phyloP scores from a whole-genome alignment of 805 yeast genomes.

The Metschnikowia amazonensis region DNA sequence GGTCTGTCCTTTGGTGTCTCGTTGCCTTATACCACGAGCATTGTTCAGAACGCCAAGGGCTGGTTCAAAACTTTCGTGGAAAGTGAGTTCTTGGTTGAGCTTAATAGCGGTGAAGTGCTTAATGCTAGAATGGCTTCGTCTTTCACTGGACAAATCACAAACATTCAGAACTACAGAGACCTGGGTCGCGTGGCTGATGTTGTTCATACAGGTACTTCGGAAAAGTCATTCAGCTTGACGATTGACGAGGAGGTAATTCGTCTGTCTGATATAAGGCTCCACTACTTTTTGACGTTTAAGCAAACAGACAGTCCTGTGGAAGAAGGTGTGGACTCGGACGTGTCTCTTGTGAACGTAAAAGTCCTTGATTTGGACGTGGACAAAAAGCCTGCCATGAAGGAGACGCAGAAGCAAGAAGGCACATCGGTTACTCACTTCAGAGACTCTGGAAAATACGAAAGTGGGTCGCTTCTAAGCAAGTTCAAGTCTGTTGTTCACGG shows the following conservation, averaged over 20 bases:
- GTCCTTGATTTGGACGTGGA: conserved; percentile 19
- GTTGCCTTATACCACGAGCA: conserved; percentile 35
- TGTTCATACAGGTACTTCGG: conserved; percentile 22
- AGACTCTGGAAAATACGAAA: conserved; percentile 45
- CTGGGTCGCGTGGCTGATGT: conserved; percentile 40
- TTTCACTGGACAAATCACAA: conserved; percentile 32
- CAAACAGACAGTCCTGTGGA: conserved; percentile 16
- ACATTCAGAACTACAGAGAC: conserved; percentile 34
- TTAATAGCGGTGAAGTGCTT: conserved; percentile 35
- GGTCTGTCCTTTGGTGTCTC: conserved; percentile 30
- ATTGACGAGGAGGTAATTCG: conserved; percentile 19
- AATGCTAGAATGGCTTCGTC: conserved; percentile 26
- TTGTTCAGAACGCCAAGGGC: conserved; percentile 39
- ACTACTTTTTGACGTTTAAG: conserved; percentile 29
- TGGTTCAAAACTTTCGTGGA: conserved; percentile 28
- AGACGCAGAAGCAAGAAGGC: conserved; percentile 40
- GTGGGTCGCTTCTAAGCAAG: conserved; percentile 36
- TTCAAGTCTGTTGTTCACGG: conserved; percentile 23
- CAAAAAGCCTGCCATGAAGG: conserved; percentile 18
- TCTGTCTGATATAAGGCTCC: conserved; percentile 17
- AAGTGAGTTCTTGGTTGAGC: conserved; percentile 34
- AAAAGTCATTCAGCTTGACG: conserved; percentile 22
- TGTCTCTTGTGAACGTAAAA: conserved; percentile 23
- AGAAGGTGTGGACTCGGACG: conserved; percentile 24
- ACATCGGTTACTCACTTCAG: conserved; percentile 41